Percentiles rank a stretch among this genome's conserved stretches.
These are phyloP conservation scores for Kwoniella dejecticola DNA, from an alignment of 768 basidiomycete genomes.

Conservation along the genomic window DNA sequence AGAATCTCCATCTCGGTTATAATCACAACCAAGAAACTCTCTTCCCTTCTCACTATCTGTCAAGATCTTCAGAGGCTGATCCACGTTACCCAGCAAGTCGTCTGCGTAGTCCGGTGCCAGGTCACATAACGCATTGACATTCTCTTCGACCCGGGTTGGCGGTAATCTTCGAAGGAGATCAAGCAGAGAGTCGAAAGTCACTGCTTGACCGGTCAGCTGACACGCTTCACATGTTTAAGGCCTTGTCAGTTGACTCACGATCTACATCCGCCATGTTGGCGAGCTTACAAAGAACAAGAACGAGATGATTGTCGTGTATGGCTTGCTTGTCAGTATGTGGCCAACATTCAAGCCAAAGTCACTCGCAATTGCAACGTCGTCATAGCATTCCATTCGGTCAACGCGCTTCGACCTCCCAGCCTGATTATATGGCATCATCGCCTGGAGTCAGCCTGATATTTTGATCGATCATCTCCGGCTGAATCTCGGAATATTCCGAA, in stretches of 20 bases:
- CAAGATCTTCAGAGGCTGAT: constrained; percentile 83
- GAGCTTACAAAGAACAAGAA: too few relatives aligned
- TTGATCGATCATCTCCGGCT: too few relatives aligned
- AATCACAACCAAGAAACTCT: constrained; percentile 92
- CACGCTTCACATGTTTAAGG: too few relatives aligned
- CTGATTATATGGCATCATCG: neutral
- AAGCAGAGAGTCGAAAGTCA: constrained; percentile 73
- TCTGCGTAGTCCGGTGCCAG: constrained; percentile 93
- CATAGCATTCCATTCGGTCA: neutral
- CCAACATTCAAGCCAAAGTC: too few relatives aligned
- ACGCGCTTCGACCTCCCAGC: neutral
- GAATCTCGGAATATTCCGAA: neutral
- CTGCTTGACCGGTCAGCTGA: constrained; percentile 6
- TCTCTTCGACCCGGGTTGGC: constrained; percentile 82
- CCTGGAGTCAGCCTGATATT: neutral
- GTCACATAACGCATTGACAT: constrained; percentile 74
- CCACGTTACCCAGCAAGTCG: constrained; percentile 90
- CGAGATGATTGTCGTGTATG: too few relatives aligned
- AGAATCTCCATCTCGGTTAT: constrained; percentile 88
- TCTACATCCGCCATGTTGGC: constrained; percentile 27
- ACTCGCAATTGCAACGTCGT: neutral
- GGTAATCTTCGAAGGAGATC: constrained; percentile 96
- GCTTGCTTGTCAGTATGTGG: neutral
- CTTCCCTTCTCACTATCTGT: constrained; percentile 72
- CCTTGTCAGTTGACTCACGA: constrained; percentile 13